Base-by-base conservation (phyloP, 768 basidiomycete genomes). In the Serendipita vermifera region DNA sequence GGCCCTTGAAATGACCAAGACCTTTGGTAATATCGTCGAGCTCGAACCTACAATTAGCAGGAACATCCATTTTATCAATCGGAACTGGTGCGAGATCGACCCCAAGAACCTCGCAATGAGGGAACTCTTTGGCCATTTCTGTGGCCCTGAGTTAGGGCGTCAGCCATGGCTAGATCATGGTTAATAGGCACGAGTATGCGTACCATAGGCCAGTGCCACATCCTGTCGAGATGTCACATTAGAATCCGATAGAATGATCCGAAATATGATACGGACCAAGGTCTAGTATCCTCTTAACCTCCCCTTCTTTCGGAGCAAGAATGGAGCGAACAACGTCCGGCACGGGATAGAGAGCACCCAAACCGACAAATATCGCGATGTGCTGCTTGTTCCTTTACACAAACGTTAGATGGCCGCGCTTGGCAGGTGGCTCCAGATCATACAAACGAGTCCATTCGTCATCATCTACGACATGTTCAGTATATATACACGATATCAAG, bases 401-500 rank as follows among this genome's bases (percentile, higher is more conserved):
- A 29, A 51, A n/a, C n/a, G n/a, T n/a, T 14, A 29, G 31, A 15
- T 20, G 9, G 29, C 46, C 9, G 13, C 14, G 13, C 7, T 26
- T 26, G 29, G n/a, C n/a, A 51, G 7, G 20, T 51, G 31, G 7
- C 9, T 26, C 9, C n/a, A 4, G 4, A 15, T 5, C 46, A 26
- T 7, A 51, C 46, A 51, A n/a, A 26, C 46, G 24, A 7, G 20
- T 51, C 46, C 46, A 51, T 29, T 51, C 46, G 29, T 51, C 46
- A 29, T 51, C 46, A 29, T 51, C 46, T 51, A n/a, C n/a, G 46
- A 9, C 40, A n/a, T n/a, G n/a, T n/a, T 51, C 46, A 51, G 46
- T 29, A n/a, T n/a, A n/a, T n/a, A n/a, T 43, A 24, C 20, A 13
- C 41, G 9, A 11, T 22, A 43, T 15, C 14, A 43, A 11, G 41